Base-by-base conservation (phyloP, 2,329 filamentous ascomycete genomes). In the Chrysosporium keratinophilum region DNA sequence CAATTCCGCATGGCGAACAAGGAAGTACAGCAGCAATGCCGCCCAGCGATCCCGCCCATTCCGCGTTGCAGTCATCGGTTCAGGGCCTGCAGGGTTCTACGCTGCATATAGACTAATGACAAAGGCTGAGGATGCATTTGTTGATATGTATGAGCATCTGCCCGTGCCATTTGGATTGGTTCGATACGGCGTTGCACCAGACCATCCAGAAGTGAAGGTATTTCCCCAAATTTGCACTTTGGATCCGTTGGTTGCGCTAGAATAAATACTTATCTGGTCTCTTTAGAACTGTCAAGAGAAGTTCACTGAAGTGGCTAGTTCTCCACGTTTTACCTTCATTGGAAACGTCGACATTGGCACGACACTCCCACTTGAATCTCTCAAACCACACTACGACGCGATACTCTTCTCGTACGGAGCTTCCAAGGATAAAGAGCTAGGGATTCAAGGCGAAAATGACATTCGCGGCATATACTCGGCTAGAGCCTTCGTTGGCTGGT, bases 121-220 rank as follows among this genome's bases (percentile, higher is more conserved):
- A 52, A 87, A 83, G 63, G 77, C 93, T 37, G 76, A 82, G 19
- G 75, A 83, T 65, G 83, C 84, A 0, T 78, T 80, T 49, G 79
- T 98, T 19, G 91, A 97, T 70, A 97, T 98, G 91, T 98, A 95
- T 66, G 93, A 98, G 71, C 82, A 88, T 28, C 73, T 97, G 39
- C 93, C 93, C 0, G 89, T 95, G 3, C 93, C 93, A 0, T 98
- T 88, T 66, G 93, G 93, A 1, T 78, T 98, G 53, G 90, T 95
- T 48, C 79, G 93, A 53, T 95, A 93, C 65, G 93, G 93, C 7
- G 93, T 98, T 55, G 94, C 93, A n/a, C 93, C 93, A 4, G 93
- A 98, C 67, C 93, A 98, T 71, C 91, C 93, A 0, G 91, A 98
- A 73, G 93, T 98, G 61, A 98, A 98, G 81, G 88, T 93, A 73